Evolutionary conservation across 768 basidiomycete genomes (phyloP), one percentile per base, ranked within the genome.

Genomic region (Tricholoma terreum): DNA sequence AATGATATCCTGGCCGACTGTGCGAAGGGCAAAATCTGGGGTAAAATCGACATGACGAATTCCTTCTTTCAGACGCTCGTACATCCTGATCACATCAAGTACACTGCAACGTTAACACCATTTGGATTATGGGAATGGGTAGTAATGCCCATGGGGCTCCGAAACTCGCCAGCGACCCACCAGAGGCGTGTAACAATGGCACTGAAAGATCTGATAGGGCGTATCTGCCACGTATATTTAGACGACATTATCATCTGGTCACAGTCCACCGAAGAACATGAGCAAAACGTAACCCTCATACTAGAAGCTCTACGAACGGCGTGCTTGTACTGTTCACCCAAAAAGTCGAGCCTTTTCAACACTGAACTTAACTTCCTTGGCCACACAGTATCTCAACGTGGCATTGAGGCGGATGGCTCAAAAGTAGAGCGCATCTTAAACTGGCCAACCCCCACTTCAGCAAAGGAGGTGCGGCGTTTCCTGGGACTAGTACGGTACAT

Each of bases 201-300:
- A 0, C 63, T 83, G 0, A 45, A 61, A 0, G 58, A 67, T 0
- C 63, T 64, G 10, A 69, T 83, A 24, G 77, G 79, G 0, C 63
- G 65, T 1, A 71, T 79, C 45, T 76, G 76, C 51, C 74, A 80
- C 54, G 69, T 78, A 0, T 80, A 81, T 56, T 63, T 80, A 0
- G 76, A 81, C 54, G 72, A 80, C 51, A 76, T 80, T 40, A 64
- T 81, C 12, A 77, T 80, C 22, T 80, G 75, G 73, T 81, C 77
- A 0, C 9, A 75, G 0, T 58, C 64, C 0, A 15, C 73, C 0
- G 72, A 71, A 3, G 71, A 77, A 50, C 78, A 79, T 24, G 38
- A 57, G 0, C 0, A 27, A 1, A 64, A 73, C 50, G 64, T 73
- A 1, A 27, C 50, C 0, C 6, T 30, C 0, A 67, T 76, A n/a